These are phyloP conservation scores for Aquilaria sinensis DNA, from an alignment of 345 rosid species.

Conservation along the genomic window DNA sequence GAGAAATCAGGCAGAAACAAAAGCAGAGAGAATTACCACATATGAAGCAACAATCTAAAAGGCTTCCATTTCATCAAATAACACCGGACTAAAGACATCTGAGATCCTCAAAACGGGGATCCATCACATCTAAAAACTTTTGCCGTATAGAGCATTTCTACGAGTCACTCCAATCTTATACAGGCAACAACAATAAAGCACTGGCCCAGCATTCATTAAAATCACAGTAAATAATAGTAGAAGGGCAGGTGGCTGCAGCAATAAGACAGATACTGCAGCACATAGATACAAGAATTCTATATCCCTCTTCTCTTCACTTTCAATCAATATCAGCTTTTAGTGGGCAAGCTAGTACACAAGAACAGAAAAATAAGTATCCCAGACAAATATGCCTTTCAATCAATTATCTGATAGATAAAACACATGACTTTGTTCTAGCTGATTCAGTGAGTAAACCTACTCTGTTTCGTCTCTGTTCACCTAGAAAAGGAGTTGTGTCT, in stretches of 20 bases:
- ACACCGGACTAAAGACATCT: too few species aligned
- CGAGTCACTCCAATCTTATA: too few species aligned
- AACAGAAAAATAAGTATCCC: not conserved
- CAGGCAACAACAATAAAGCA: too few species aligned
- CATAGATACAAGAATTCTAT: not conserved
- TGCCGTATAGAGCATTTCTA: too few species aligned
- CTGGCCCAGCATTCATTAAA: not conserved
- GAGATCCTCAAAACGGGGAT: too few species aligned
- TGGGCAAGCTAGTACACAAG: not conserved
- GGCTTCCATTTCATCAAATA: not conserved
- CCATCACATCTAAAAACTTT: too few species aligned
- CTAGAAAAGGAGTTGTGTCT: not conserved
- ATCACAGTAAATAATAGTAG: not conserved
- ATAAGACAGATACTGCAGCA: not conserved
- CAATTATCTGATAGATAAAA: not conserved
- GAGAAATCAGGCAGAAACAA: too few species aligned
- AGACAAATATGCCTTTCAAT: slow-evolving; percentile 5
- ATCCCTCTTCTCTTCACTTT: slow-evolving; percentile 1
- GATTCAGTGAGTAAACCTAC: not conserved
- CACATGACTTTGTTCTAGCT: not conserved
- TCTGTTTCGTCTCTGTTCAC: not conserved
- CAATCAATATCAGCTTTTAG: not conserved
- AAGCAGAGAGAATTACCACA: too few species aligned
- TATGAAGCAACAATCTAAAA: too few species aligned
- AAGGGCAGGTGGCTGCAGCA: not conserved